Conservation (phyloP, 768 basidiomycete genomes). For the Harrya chromipes region DNA sequence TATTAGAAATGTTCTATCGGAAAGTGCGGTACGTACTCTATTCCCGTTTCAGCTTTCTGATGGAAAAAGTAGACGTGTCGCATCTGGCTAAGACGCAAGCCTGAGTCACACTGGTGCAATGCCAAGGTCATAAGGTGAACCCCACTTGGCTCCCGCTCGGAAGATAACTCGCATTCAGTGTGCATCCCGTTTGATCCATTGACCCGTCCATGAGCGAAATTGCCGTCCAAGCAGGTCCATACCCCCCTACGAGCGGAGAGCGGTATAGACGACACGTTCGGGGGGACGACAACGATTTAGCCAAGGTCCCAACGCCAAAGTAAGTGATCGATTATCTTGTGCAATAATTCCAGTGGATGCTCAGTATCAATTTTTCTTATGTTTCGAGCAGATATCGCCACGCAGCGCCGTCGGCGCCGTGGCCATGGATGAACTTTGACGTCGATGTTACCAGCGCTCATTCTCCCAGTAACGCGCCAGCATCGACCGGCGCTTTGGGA, state of each 20-base stretch:
- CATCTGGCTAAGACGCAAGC: no score
- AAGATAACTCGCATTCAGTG: not conserved
- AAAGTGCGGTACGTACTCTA: not conserved
- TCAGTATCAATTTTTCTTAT: not conserved
- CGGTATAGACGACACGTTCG: not conserved
- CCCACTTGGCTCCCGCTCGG: no score
- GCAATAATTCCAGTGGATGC: not conserved
- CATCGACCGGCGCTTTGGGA: not conserved
- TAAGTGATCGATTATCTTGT: constrained; percentile 7
- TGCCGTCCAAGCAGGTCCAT: not conserved
- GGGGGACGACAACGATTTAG: not conserved
- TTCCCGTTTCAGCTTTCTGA: constrained; percentile 13
- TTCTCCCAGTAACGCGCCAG: not conserved
- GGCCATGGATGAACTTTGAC: constrained; percentile 38
- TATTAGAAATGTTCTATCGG: constrained; percentile 10
- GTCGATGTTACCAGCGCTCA: constrained; percentile 7
- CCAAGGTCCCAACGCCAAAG: constrained; percentile 21
- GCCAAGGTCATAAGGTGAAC: no score
- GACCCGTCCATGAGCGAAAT: constrained; percentile 7
- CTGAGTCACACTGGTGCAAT: not conserved
- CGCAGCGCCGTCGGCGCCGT: constrained; percentile 38
- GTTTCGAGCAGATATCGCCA: constrained; percentile 27
- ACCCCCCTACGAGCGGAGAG: not conserved
- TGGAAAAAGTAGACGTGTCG: constrained; percentile 4
- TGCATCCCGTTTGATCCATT: not conserved